Percentiles rank a stretch among this genome's conserved stretches.
phyloP scores from a whole-genome alignment of 2,329 filamentous ascomycete genomes.

The Fusarium albidum region DNA sequence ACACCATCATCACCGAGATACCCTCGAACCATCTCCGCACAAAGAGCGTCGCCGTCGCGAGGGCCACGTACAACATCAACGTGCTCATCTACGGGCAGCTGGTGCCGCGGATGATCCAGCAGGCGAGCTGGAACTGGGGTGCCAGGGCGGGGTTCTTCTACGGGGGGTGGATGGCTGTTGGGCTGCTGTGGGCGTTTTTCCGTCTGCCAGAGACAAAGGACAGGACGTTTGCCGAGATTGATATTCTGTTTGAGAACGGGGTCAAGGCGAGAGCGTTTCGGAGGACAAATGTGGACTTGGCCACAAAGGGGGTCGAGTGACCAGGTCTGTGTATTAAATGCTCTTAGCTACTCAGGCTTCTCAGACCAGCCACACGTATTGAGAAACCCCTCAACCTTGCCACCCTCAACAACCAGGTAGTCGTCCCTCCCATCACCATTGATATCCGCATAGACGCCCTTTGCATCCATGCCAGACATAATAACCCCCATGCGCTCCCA shows the following conservation, averaged over 20 bases:
- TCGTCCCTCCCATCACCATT: neutral
- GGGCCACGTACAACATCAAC: constrained; percentile 57
- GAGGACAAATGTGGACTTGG: constrained; percentile 41
- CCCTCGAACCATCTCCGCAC: constrained; percentile 55
- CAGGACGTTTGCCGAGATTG: constrained; percentile 63
- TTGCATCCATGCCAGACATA: neutral
- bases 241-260: constrained; percentile 59
- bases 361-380: no score
- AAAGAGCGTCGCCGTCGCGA: constrained; percentile 54
- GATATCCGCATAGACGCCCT: neutral
- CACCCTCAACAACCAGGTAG: neutral
- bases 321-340: no score
- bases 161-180: constrained; percentile 52
- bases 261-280: constrained; percentile 53
- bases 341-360: no score
- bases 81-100: constrained; percentile 56
- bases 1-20: constrained; percentile 75
- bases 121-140: constrained; percentile 54
- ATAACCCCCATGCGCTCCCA: neutral
- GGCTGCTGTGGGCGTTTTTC: constrained; percentile 59
- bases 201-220: constrained; percentile 64
- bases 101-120: constrained; percentile 56
- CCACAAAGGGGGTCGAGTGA: neutral
- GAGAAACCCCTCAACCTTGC: neutral
- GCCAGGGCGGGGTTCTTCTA: constrained; percentile 58